Percentiles rank a stretch among this genome's conserved stretches.
phyloP scores from a whole-genome alignment of 1,284 basidiomycete species.

The Meira nashicola region DNA sequence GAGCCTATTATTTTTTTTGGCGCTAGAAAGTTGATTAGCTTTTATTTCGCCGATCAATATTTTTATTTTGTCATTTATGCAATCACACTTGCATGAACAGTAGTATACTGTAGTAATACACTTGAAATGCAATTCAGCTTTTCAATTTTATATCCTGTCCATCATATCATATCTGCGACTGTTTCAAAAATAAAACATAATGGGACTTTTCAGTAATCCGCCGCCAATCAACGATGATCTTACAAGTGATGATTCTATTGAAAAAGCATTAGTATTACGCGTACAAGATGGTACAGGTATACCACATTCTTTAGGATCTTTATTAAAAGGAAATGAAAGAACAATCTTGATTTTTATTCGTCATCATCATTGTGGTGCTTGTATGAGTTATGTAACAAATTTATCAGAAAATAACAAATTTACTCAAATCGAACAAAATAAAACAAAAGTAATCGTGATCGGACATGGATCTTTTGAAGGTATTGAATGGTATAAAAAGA shows the following conservation, averaged over 20 bases:
- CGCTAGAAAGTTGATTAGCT: too few relatives aligned
- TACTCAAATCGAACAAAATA: neutral
- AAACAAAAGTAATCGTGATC: slow-evolving; percentile 10
- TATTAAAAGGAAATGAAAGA: neutral
- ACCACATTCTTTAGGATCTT: neutral
- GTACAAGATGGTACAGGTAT: neutral
- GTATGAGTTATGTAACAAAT: slow-evolving; percentile 7
- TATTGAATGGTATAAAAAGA: slow-evolving; percentile 13
- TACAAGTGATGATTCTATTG: slow-evolving; percentile 4
- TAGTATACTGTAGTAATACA: too few relatives aligned
- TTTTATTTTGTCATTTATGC: too few relatives aligned
- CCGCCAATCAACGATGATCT: neutral
- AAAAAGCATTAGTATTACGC: neutral
- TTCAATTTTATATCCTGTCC: too few relatives aligned
- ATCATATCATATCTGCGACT: too few relatives aligned
- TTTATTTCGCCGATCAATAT: too few relatives aligned
- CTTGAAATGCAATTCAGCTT: too few relatives aligned
- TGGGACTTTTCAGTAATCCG: neutral
- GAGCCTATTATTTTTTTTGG: too few relatives aligned
- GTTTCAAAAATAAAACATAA: too few relatives aligned
- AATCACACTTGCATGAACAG: too few relatives aligned
- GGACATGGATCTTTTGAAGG: slow-evolving; percentile 12
- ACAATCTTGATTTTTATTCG: slow-evolving; percentile 12
- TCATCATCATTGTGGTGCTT: slow-evolving; percentile 13
- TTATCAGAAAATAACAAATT: neutral